These are phyloP conservation scores for Starmera quercuum DNA, from an alignment of 805 yeast species.

Conservation along the genomic window DNA sequence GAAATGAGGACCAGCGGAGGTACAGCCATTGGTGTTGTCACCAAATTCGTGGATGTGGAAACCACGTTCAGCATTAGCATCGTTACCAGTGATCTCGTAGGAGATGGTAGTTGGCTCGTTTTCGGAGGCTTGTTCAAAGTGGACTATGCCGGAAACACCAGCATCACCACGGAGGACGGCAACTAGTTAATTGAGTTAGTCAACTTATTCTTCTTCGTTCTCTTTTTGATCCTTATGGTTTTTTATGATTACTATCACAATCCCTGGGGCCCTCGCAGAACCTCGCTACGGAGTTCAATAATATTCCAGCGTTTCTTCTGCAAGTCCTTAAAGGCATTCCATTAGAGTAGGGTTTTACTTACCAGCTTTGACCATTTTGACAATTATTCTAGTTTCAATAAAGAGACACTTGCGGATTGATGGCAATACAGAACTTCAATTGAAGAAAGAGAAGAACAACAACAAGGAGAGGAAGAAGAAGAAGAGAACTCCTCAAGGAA, in stretches of 20 bases:
- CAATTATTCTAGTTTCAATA: not conserved
- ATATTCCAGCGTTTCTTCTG: too few relatives aligned
- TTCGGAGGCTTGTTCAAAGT: constrained; percentile 79
- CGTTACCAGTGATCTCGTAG: constrained; percentile 87
- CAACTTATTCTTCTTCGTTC: not conserved
- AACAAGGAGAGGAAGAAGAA: not conserved
- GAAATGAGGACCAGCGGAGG: constrained; percentile 97
- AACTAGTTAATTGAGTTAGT: constrained; percentile 37
- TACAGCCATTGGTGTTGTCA: constrained; percentile 98
- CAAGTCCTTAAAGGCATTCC: too few relatives aligned
- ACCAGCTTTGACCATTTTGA: constrained; percentile 24
- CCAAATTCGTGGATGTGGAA: constrained; percentile 98
- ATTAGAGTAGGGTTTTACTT: constrained; percentile 7
- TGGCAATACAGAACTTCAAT: too few relatives aligned
- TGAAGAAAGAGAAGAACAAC: too few relatives aligned
- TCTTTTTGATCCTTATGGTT: not conserved
- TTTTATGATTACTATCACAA: not conserved
- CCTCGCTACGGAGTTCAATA: too few relatives aligned
- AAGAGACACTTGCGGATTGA: too few relatives aligned
- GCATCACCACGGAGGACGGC: constrained; percentile 97
- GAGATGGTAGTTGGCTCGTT: constrained; percentile 75
- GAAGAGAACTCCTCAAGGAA: not conserved
- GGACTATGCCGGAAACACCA: constrained; percentile 78
- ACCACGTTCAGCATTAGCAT: constrained; percentile 83
- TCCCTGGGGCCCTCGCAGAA: not conserved